Evolutionary conservation across 441 rosid species (phyloP), one percentile per base, ranked within the genome.

Genomic region (California macrophylla): DNA sequence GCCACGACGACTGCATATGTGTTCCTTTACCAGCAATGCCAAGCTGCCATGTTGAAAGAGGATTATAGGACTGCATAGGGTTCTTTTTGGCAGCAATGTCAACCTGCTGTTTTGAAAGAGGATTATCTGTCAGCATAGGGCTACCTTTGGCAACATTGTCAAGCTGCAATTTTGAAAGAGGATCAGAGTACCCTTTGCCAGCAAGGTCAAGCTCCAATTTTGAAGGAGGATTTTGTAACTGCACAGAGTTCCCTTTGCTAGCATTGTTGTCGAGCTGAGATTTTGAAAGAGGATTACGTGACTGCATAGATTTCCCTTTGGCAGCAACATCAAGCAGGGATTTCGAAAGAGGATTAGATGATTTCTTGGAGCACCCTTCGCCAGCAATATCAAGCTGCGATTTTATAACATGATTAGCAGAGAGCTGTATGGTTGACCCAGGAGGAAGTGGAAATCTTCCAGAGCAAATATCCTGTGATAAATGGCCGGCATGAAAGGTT

Each of bases 1-100:
- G 64, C 68, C 62, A 18, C 6, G 65, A 56, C 7, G 24, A 62
- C 52, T 60, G 74, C 36, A 7, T n/a, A 29, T 30, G 63, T 16
- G 20, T 64, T 47, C 8, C 7, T 21, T 45, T 45, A 10, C 0
- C 20, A n/a, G 54, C 18, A 45, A 45, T 45, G 54, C n/a, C 54
- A 52, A 18, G 25, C 61, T 20, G 24, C 1, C 9, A 18, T 5
- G 8, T 52, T 52, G 23, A 16, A 18, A 16, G 10, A 52, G 24
- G 60, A 52, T 52, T 52, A 3, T 52, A 6, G 1, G 60, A 5
- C 24, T 16, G 60, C 24, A 52, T 52, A 52, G 60, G 10, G 60
- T 6, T 52, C 1, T 10, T 9, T 16, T 52, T 52, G 60, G 60
- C 24, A 18, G 5, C 9, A 52, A 52, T 16, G 29, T 58, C 63